phyloP scores from a whole-genome alignment of 164 flowering plant species.

The Stephania yunnanensis region DNA sequence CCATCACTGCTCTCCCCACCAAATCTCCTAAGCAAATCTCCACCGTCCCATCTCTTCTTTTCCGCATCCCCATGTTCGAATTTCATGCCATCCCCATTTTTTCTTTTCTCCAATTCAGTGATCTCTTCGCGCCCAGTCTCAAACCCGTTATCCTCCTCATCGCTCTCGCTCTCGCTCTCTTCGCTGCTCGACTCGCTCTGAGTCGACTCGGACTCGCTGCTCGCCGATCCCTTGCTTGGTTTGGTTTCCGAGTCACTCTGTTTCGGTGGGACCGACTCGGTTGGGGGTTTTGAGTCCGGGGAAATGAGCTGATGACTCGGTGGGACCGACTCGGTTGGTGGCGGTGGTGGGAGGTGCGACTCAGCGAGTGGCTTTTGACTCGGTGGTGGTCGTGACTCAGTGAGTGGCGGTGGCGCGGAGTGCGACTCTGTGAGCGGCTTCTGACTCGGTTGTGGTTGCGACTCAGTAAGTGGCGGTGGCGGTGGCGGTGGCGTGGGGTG shows the following conservation, averaged over 20 bases:
- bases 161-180: no score
- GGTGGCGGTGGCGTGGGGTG: no score
- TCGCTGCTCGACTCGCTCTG: no score
- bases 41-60: no score
- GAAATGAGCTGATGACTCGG: no score
- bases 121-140: no score
- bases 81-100: no score
- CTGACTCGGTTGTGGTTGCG: background rate
- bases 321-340: background rate
- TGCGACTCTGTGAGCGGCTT: background rate
- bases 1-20: no score
- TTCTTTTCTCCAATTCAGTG: no score
- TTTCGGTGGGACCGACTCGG: background rate
- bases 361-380: background rate
- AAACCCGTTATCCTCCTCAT: no score
- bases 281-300: background rate
- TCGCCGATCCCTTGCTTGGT: background rate
- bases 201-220: background rate
- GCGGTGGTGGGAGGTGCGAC: background rate
- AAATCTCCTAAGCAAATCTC: no score
- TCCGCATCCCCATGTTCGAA: no score
- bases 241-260: background rate
- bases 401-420: background rate
- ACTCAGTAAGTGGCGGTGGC: background rate
- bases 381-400: slow-evolving; percentile 1